Evolutionary conservation across 805 yeast species (phyloP).

Genomic region (Candida hispaniensis): DNA sequence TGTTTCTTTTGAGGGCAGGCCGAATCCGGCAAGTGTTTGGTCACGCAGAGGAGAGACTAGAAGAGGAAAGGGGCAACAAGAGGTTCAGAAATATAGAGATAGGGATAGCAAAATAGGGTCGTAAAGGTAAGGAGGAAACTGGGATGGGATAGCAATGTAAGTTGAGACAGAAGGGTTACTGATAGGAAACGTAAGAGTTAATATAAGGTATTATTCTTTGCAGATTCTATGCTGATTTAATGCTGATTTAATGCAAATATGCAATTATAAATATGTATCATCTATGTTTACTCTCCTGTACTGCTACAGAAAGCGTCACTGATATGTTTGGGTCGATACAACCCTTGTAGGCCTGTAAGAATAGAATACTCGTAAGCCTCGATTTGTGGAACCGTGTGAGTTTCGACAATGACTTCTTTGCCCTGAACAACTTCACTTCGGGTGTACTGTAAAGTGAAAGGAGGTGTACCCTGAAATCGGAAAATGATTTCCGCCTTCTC

Average conservation of each 20-base stretch:
- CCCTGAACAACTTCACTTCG: constrained; percentile 45
- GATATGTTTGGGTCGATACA: constrained; percentile 86
- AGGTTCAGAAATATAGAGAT: too few relatives aligned
- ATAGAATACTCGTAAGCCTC: constrained; percentile 58
- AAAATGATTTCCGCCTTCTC: constrained; percentile 84
- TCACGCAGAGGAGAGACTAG: too few relatives aligned
- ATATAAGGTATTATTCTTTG: too few relatives aligned
- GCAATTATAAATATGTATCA: background rate
- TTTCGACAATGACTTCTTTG: constrained; percentile 44
- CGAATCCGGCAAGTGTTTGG: too few relatives aligned
- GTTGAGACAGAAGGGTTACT: constrained; percentile 1
- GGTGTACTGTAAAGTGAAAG: constrained; percentile 76
- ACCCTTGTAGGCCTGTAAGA: constrained; percentile 77
- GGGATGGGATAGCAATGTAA: too few relatives aligned
- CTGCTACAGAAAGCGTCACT: constrained; percentile 64
- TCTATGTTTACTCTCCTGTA: constrained; percentile 4
- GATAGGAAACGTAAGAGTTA: constrained; percentile 3
- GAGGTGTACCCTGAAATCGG: constrained; percentile 78
- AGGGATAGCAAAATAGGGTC: too few relatives aligned
- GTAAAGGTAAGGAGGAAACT: too few relatives aligned
- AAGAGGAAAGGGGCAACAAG: too few relatives aligned
- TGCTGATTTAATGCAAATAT: background rate
- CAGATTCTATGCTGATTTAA: background rate
- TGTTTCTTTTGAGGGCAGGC: too few relatives aligned
- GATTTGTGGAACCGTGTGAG: constrained; percentile 47